phyloP scores from a whole-genome alignment of 352 stramenopile species.

The Saprolegnia parasitica region DNA sequence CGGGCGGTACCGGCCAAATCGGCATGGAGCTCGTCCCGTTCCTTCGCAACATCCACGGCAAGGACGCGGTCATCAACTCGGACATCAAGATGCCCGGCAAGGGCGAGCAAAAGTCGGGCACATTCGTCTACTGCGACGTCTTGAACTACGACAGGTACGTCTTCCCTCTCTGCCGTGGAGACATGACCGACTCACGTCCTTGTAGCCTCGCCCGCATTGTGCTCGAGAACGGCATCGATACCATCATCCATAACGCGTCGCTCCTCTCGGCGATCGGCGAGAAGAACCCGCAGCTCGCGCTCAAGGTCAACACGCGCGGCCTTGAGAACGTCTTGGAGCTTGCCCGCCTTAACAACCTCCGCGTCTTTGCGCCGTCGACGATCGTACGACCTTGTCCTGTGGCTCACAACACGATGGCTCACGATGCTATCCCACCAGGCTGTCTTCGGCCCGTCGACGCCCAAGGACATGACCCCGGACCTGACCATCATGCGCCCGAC shows the following conservation, averaged over 20 bases:
- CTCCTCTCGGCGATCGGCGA: slow-evolving; percentile 87
- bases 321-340: slow-evolving; percentile 89
- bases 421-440: slow-evolving; percentile 30
- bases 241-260: slow-evolving; percentile 88
- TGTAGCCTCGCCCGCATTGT: slow-evolving; percentile 67
- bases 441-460: slow-evolving; percentile 85
- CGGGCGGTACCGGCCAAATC: slow-evolving; percentile 76
- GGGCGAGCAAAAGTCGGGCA: slow-evolving; percentile 43
- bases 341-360: slow-evolving; percentile 80
- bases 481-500: slow-evolving; percentile 88
- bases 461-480: slow-evolving; percentile 79
- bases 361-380: slow-evolving; percentile 87
- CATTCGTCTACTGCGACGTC: slow-evolving; percentile 81
- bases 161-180: too few relatives aligned
- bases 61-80: slow-evolving; percentile 68
- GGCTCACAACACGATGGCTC: slow-evolving; percentile 2
- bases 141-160: slow-evolving; percentile 50
- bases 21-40: slow-evolving; percentile 83
- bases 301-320: slow-evolving; percentile 86
- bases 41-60: slow-evolving; percentile 58
- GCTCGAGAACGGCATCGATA: slow-evolving; percentile 82
- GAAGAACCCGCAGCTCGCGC: slow-evolving; percentile 83
- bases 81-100: slow-evolving; percentile 59
- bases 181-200: too few relatives aligned
- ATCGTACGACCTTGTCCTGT: slow-evolving; percentile 44